phyloP scores from a whole-genome alignment of 208 protist species.

The Acanthamoeba sp. region DNA sequence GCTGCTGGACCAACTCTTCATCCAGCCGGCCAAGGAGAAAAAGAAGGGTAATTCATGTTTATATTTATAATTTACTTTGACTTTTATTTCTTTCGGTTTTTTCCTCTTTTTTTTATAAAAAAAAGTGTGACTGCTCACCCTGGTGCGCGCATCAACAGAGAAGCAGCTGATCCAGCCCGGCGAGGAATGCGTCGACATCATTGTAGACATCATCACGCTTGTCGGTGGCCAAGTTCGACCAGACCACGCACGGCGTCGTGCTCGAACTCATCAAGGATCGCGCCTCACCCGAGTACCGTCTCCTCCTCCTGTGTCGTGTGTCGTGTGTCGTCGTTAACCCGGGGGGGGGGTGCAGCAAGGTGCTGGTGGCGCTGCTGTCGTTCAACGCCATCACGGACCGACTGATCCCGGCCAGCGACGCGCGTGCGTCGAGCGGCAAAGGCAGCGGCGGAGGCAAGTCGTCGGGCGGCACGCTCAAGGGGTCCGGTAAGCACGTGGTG shows the following conservation, averaged over 20 bases:
- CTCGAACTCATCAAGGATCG: slow-evolving; percentile 64
- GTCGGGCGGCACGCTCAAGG: slow-evolving; percentile 38
- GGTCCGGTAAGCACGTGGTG: slow-evolving; percentile 9
- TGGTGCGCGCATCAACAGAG: neutral
- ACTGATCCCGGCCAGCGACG: neutral
- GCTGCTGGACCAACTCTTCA: slow-evolving; percentile 47
- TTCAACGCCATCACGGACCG: slow-evolving; percentile 74
- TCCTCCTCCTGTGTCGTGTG: neutral
- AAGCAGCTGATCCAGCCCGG: slow-evolving; percentile 66
- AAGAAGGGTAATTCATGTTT: slow-evolving; percentile 1
- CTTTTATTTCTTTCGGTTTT: no score
- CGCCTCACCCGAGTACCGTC: slow-evolving; percentile 59
- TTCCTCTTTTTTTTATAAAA: no score
- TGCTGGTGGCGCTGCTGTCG: slow-evolving; percentile 51
- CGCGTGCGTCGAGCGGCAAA: neutral
- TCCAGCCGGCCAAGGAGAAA: slow-evolving; percentile 60
- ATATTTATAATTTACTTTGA: no score
- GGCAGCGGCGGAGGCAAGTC: slow-evolving; percentile 18
- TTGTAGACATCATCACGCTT: slow-evolving; percentile 74
- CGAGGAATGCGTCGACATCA: slow-evolving; percentile 67
- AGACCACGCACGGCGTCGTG: slow-evolving; percentile 45
- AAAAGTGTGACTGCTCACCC: no score
- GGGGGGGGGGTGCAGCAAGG: slow-evolving; percentile 10
- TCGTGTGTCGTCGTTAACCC: neutral
- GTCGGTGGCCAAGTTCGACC: slow-evolving; percentile 73